Evolutionary conservation across 2,329 filamentous ascomycete species (phyloP).

Genomic region (Colletotrichum spinosum): DNA sequence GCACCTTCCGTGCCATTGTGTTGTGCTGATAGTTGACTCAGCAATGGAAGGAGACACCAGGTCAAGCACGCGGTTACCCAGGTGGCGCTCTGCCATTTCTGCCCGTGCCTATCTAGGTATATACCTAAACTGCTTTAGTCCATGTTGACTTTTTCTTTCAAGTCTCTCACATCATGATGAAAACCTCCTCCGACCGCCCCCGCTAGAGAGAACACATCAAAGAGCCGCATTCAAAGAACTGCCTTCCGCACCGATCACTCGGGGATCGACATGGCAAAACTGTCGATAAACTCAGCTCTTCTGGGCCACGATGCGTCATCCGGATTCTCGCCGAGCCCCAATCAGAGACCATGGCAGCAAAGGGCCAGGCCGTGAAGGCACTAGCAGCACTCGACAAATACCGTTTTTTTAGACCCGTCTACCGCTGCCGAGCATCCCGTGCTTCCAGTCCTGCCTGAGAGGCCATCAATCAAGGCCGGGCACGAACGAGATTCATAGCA

Average conservation of each 20-base stretch:
- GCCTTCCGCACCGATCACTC: not conserved
- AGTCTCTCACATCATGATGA: not conserved
- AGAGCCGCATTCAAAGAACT: conserved; percentile 10
- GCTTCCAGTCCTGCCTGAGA: not conserved
- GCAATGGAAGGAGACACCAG: not conserved
- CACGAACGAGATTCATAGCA: too few relatives aligned
- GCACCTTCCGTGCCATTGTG: too few relatives aligned
- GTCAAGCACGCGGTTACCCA: conserved; percentile 19
- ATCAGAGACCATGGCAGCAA: too few relatives aligned
- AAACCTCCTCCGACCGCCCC: not conserved
- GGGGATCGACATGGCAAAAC: conserved; percentile 12
- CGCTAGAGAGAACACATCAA: not conserved
- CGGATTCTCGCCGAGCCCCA: not conserved
- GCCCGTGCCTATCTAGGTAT: conserved; percentile 6
- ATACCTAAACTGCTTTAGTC: conserved; percentile 1
- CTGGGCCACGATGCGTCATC: too few relatives aligned
- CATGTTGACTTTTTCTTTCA: conserved; percentile 7
- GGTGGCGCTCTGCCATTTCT: conserved; percentile 34
- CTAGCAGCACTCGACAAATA: not conserved
- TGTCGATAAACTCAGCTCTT: not conserved
- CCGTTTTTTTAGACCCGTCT: not conserved
- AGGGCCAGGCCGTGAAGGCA: not conserved
- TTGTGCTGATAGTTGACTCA: too few relatives aligned
- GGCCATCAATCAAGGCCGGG: not conserved
- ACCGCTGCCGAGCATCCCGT: conserved; percentile 2